These are phyloP conservation scores for Pleurotus pulmonarius DNA, from an alignment of 768 basidiomycete species.

Conservation along the genomic window DNA sequence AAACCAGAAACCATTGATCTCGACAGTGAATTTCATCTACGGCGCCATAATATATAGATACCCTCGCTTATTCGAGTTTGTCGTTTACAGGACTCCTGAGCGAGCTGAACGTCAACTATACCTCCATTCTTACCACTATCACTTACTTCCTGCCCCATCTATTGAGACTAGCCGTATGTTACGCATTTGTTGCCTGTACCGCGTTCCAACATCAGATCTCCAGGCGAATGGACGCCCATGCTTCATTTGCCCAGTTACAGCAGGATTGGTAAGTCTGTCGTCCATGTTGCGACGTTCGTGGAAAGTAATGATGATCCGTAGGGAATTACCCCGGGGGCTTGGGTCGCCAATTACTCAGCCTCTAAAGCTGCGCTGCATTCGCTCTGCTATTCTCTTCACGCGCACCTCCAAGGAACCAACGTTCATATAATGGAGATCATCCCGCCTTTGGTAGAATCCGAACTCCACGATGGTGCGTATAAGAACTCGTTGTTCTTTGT, in stretches of 20 bases:
- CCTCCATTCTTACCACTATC: constrained; percentile 43
- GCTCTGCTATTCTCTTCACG: constrained; percentile 42
- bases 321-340: constrained; percentile 34
- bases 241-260: constrained; percentile 49
- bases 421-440: constrained; percentile 54
- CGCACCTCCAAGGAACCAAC: constrained; percentile 43
- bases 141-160: constrained; percentile 52
- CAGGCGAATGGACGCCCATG: constrained; percentile 43
- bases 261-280: constrained; percentile 32
- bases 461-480: constrained; percentile 52
- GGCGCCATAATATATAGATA: neutral
- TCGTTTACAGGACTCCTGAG: constrained; percentile 30
- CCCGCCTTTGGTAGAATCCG: constrained; percentile 62
- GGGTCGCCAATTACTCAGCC: constrained; percentile 48
- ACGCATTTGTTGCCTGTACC: neutral
- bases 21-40: constrained; percentile 27
- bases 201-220: neutral
- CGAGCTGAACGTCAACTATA: constrained; percentile 56
- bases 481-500: neutral
- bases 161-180: constrained; percentile 42
- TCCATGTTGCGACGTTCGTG: too few relatives aligned
- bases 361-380: constrained; percentile 54
- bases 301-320: neutral
- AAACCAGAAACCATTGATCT: constrained; percentile 31
- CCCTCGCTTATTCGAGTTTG: neutral